Percentiles rank a stretch among this genome's conserved stretches.
phyloP scores from a whole-genome alignment of 495 filamentous ascomycete genomes.

The Penicillium malachiteum region DNA sequence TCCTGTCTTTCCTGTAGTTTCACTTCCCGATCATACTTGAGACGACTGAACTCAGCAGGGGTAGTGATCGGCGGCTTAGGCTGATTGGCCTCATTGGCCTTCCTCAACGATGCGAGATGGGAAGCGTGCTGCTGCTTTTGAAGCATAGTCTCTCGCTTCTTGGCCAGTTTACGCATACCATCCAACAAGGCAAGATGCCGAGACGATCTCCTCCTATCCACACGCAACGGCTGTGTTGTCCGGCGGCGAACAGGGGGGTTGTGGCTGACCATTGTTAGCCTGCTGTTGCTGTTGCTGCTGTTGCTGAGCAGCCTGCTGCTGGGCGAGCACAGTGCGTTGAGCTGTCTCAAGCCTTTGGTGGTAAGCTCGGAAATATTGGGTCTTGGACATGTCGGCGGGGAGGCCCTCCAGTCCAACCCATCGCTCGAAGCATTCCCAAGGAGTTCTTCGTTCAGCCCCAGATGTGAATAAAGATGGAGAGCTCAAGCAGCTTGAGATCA shows the following conservation, averaged over 20 bases:
- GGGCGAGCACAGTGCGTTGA: conserved; percentile 61
- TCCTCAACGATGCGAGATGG: conserved; percentile 66
- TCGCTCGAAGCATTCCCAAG: conserved; percentile 98
- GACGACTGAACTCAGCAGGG: conserved; percentile 82
- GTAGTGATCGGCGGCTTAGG: conserved; percentile 62
- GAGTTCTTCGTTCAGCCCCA: conserved; percentile 83
- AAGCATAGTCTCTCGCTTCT: conserved; percentile 79
- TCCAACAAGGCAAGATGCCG: conserved; percentile 87
- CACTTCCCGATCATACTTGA: conserved; percentile 82
- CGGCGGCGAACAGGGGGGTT: conserved; percentile 61
- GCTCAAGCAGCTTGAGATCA: conserved; percentile 77
- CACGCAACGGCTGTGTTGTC: conserved; percentile 70
- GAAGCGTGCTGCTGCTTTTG: conserved; percentile 85
- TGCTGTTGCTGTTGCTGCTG: conserved; percentile 53
- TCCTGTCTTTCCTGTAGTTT: conserved; percentile 73
- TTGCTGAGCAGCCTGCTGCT: conserved; percentile 57
- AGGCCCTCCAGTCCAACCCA: conserved; percentile 89
- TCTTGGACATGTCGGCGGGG: conserved; percentile 88
- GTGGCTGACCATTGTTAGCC: conserved; percentile 54
- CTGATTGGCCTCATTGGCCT: conserved; percentile 66
- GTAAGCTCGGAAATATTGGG: conserved; percentile 85
- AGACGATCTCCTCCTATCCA: conserved; percentile 81
- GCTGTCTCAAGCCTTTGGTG: conserved; percentile 77
- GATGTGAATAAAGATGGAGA: conserved; percentile 75
- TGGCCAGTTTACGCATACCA: conserved; percentile 90